Conservation (phyloP, 495 filamentous ascomycete species). For the Lasiosphaeria ovina region DNA sequence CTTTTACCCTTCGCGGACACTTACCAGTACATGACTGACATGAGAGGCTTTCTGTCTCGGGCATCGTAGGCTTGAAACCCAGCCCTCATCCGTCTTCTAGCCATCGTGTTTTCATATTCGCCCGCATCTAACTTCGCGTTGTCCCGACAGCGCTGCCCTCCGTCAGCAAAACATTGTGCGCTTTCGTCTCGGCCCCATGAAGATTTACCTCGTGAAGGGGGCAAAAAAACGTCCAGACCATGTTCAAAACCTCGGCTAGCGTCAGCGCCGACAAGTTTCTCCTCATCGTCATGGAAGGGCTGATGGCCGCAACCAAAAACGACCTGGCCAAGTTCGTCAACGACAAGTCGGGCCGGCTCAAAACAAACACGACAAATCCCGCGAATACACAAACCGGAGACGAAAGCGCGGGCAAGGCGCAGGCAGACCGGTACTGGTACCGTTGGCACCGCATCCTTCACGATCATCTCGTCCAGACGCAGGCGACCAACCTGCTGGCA, state of each 20-base stretch:
- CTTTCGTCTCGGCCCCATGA: neutral
- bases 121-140: neutral
- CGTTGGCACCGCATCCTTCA: slow-evolving; percentile 15
- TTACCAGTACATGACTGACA: neutral
- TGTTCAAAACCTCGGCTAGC: slow-evolving; percentile 18
- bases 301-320: slow-evolving; percentile 2
- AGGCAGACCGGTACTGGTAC: slow-evolving; percentile 23
- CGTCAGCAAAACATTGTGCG: neutral
- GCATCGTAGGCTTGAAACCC: slow-evolving; percentile 16
- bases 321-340: slow-evolving; percentile 21
- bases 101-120: neutral
- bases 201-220: slow-evolving; percentile 26
- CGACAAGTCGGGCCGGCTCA: slow-evolving; percentile 20
- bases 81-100: slow-evolving; percentile 13
- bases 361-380: slow-evolving; percentile 1
- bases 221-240: slow-evolving; percentile 18
- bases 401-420: neutral
- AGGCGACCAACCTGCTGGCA: slow-evolving; percentile 15
- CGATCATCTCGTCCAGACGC: slow-evolving; percentile 12
- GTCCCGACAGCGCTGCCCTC: neutral
- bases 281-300: slow-evolving; percentile 15
- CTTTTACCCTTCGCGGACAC: neutral
- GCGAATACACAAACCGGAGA: neutral
- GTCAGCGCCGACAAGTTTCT: slow-evolving; percentile 24
- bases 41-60: neutral